Evolutionary conservation across 129 eudicot genomes (phyloP).

Genomic region (Helianthus tuberosus): DNA sequence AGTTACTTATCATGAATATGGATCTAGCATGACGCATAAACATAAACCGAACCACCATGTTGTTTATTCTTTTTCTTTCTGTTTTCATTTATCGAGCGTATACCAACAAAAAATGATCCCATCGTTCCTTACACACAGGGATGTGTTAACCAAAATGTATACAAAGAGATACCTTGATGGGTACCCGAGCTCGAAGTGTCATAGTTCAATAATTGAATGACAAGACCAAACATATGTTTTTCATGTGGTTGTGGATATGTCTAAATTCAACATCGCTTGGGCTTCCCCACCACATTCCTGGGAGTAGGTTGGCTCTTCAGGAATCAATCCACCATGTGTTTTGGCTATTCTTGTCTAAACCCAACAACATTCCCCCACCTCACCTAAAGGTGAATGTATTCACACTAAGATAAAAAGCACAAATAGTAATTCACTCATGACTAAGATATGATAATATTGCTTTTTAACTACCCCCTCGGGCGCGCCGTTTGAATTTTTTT

Average conservation of each 20-base stretch:
- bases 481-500: no score
- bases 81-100: neutral
- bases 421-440: no score
- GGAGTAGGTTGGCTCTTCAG: neutral
- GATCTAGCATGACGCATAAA: no score
- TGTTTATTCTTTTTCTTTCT: neutral
- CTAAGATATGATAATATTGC: no score
- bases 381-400: no score
- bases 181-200: neutral
- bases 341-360: neutral
- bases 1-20: no score
- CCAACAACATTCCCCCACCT: neutral
- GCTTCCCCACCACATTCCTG: conserved; percentile 16
- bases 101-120: neutral
- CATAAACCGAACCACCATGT: neutral
- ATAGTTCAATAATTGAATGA: conserved; percentile 7
- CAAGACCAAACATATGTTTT: neutral
- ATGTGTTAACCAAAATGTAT: neutral
- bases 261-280: neutral
- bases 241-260: conserved; percentile 3
- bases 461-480: no score
- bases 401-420: no score
- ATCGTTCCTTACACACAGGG: neutral
- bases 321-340: neutral
- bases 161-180: neutral